Evolutionary conservation across 1,139 yeast species (phyloP), one percentile per base, ranked within the genome.

Genomic region (Suhomyces yuchorum): DNA sequence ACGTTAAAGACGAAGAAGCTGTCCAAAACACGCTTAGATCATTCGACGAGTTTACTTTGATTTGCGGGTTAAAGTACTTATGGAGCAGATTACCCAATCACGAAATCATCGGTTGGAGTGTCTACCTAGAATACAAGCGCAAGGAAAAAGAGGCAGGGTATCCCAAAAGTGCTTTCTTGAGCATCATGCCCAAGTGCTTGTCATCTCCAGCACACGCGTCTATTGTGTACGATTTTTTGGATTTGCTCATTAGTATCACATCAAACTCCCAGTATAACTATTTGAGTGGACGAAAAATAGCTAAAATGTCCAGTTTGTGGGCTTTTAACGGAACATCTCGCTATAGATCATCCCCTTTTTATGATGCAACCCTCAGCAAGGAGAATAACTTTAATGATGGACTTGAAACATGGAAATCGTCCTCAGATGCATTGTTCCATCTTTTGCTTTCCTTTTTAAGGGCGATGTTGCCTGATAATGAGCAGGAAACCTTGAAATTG

Each of bases 121-220:
- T 89, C 1, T 91, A 91, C 62, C 72, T 82, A 32, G 82, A 84
- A 52, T 91, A 85, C 64, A 83, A 78, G 57, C 72, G 79, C 28
- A 71, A 80, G 49, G 97, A 90, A 62, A 76, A 75, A 44, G 84
- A 82, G 47, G 81, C 81, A 18, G 77, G 83, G 33, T 80, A 76
- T 59, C 89, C 93, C n/a, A 75, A 78, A 57, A 76, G 80, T 58
- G 88, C 96, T 0, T 90, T 90, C 61, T 69, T 88, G 46, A 84
- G 84, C 43, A 80, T 86, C 46, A 86, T 90, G 89, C 96, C 96
- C 5, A 83, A 83, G 52, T 87, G 96, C 65, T 71, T 89, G 26
- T 80, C 87, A 8, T 85, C 96, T 0, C 89, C 93, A 3, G 85
- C 92, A 8, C 97, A 90, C 70, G 96, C 96, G 0, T 86, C 93